These are phyloP conservation scores for Lactifluus volemus DNA, from an alignment of 768 basidiomycete genomes.

Conservation along the genomic window DNA sequence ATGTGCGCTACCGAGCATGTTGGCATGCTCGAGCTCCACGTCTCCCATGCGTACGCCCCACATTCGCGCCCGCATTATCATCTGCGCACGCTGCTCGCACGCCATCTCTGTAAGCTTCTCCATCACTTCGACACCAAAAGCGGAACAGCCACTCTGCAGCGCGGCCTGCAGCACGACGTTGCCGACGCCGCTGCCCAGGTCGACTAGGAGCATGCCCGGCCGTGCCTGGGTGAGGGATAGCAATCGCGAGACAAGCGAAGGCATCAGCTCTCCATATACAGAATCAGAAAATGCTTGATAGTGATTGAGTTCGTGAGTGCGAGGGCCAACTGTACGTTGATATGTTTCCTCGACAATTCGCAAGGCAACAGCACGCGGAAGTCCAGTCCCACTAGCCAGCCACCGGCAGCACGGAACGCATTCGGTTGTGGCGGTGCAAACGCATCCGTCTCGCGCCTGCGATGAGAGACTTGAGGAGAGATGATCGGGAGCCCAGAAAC, in stretches of 20 bases:
- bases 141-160: constrained; percentile 41
- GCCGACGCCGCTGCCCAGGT: constrained; percentile 55
- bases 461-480: too few species aligned
- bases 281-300: constrained; percentile 80
- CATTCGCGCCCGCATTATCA: constrained; percentile 72
- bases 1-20: constrained; percentile 66
- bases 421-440: constrained; percentile 40
- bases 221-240: constrained; percentile 42
- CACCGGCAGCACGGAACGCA: constrained; percentile 38
- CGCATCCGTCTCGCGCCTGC: too few species aligned
- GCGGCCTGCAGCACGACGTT: constrained; percentile 50
- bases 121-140: constrained; percentile 66
- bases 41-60: constrained; percentile 79
- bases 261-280: constrained; percentile 88
- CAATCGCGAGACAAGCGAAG: constrained; percentile 53
- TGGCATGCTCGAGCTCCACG: constrained; percentile 73
- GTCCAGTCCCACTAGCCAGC: constrained; percentile 37
- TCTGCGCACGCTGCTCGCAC: constrained; percentile 61
- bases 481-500: too few species aligned
- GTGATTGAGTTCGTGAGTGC: constrained; percentile 67
- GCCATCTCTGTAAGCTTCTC: constrained; percentile 76
- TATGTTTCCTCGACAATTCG: constrained; percentile 87
- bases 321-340: constrained; percentile 87
- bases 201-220: constrained; percentile 41
- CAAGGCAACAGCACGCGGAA: constrained; percentile 60